These are phyloP conservation scores for Cryptosporidium baileyi DNA, from an alignment of 169 alveolate species.

Conservation along the genomic window DNA sequence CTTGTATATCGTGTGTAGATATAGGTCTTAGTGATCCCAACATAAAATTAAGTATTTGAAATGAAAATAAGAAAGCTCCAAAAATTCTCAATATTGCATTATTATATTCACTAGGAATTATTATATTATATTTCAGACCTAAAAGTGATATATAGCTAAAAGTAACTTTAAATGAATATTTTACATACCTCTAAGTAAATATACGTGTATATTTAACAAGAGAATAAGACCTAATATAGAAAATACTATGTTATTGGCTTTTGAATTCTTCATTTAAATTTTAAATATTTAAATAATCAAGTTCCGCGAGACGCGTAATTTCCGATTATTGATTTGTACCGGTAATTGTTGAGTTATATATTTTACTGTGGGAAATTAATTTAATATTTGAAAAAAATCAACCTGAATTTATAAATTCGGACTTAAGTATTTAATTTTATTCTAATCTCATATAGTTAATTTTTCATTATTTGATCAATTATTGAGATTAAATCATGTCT, in stretches of 20 bases:
- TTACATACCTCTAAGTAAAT: constrained; percentile 31
- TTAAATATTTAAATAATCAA: no score
- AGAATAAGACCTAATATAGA: not conserved
- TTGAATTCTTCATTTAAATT: no score
- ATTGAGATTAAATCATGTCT: no score
- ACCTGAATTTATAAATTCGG: no score
- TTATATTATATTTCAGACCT: not conserved
- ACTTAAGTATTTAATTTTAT: no score
- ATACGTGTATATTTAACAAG: constrained; percentile 14
- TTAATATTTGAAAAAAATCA: not conserved
- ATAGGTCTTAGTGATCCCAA: constrained; percentile 16
- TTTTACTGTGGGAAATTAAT: constrained; percentile 29
- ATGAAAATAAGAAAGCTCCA: not conserved
- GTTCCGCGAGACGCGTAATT: no score
- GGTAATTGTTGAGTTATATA: not conserved
- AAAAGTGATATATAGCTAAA: not conserved
- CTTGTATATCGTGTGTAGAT: constrained; percentile 18
- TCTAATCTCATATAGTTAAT: no score
- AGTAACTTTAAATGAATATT: not conserved
- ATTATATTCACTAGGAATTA: not conserved
- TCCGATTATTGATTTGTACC: constrained; percentile 12
- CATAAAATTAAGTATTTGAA: not conserved
- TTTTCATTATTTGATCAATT: no score
- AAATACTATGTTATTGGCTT: not conserved
- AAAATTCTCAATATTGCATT: not conserved